Evolutionary conservation across 768 basidiomycete genomes (phyloP).

Genomic region (Inosperma sp.): DNA sequence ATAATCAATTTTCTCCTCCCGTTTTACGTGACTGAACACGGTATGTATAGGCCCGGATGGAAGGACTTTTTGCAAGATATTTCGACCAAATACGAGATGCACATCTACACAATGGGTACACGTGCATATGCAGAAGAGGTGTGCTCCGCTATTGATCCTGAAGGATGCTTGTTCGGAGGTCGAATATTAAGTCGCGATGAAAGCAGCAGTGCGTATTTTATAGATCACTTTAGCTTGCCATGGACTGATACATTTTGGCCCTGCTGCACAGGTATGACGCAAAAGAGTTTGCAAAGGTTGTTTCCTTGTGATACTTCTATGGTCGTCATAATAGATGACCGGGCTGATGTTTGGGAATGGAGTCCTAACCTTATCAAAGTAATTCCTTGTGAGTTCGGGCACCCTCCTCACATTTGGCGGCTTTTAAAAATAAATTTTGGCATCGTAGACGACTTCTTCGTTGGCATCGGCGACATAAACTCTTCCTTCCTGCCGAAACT

Average conservation of each 20-base stretch:
- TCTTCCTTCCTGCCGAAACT: slow-evolving; percentile 86
- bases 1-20: slow-evolving; percentile 22
- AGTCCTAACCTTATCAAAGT: slow-evolving; percentile 96
- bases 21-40: slow-evolving; percentile 9
- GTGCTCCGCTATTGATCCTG: slow-evolving; percentile 90
- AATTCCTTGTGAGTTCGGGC: slow-evolving; percentile 75
- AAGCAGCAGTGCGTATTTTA: slow-evolving; percentile 75
- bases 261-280: slow-evolving; percentile 67
- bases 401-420: background rate
- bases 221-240: slow-evolving; percentile 1
- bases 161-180: slow-evolving; percentile 77
- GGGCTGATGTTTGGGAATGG: slow-evolving; percentile 98
- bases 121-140: slow-evolving; percentile 95
- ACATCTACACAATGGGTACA: slow-evolving; percentile 99
- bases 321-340: slow-evolving; percentile 99
- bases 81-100: slow-evolving; percentile 90
- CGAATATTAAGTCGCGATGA: slow-evolving; percentile 92
- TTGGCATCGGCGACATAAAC: slow-evolving; percentile 98
- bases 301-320: slow-evolving; percentile 98
- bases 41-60: slow-evolving; percentile 63
- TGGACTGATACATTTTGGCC: slow-evolving; percentile 14
- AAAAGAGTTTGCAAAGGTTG: slow-evolving; percentile 86
- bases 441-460: slow-evolving; percentile 98
- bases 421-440: slow-evolving; percentile 19
- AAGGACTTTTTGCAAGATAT: slow-evolving; percentile 68